Conservation (phyloP, 1,139 yeast species). For the Lodderomyces elongisporus region DNA sequence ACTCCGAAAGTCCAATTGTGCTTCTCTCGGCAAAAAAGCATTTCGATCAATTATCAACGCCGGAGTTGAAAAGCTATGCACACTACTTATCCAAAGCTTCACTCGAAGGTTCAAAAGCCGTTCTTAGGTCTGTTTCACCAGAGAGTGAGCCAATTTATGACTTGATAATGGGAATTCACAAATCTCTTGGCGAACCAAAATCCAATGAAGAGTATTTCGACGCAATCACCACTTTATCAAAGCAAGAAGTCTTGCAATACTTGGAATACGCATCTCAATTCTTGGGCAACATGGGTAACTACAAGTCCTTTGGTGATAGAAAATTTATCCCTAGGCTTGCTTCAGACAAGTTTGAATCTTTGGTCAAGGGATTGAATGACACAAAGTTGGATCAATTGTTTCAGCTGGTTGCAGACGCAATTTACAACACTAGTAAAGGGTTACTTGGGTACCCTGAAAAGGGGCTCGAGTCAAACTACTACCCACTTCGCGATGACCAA, state of each 20-base stretch:
- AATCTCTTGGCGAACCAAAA: slow-evolving; percentile 41
- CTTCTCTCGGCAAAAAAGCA: slow-evolving; percentile 40
- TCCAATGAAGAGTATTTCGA: slow-evolving; percentile 39
- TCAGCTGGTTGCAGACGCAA: slow-evolving; percentile 37
- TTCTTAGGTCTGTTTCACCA: slow-evolving; percentile 76
- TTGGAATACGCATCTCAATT: slow-evolving; percentile 80
- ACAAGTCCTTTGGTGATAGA: slow-evolving; percentile 83
- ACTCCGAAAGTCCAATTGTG: slow-evolving; percentile 42
- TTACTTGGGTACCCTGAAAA: slow-evolving; percentile 74
- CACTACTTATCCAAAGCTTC: slow-evolving; percentile 80
- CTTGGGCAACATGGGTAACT: slow-evolving; percentile 76
- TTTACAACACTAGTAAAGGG: slow-evolving; percentile 48
- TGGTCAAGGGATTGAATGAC: slow-evolving; percentile 40
- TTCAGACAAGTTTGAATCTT: slow-evolving; percentile 41
- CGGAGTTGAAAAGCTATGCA: slow-evolving; percentile 54
- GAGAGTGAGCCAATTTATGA: slow-evolving; percentile 76
- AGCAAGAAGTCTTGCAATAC: slow-evolving; percentile 40
- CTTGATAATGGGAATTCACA: slow-evolving; percentile 56
- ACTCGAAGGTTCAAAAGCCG: slow-evolving; percentile 76
- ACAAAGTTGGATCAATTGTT: slow-evolving; percentile 35
- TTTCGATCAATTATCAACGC: slow-evolving; percentile 34
- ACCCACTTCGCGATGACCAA: too few species aligned
- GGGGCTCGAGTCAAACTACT: slow-evolving; percentile 74
- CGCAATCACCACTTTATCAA: slow-evolving; percentile 20
- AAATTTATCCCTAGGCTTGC: slow-evolving; percentile 70